Conservation (phyloP, 208 protist species). For the Borovskyia barvae region DNA sequence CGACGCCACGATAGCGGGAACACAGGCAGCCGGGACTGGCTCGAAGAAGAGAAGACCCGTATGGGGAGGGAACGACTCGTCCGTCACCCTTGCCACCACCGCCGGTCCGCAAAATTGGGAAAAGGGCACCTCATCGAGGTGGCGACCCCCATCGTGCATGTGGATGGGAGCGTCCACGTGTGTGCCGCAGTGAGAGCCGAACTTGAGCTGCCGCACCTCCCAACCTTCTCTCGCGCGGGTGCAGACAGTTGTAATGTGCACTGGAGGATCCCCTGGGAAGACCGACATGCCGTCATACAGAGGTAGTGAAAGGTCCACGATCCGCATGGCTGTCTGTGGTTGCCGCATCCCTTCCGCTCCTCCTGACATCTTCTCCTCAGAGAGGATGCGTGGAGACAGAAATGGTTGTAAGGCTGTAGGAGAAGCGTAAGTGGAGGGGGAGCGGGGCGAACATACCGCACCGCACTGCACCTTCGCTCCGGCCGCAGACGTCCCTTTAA, state of each 20-base stretch:
- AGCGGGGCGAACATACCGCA: no score
- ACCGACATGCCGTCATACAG: constrained; percentile 42
- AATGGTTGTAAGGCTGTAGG: no score
- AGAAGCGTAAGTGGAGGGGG: no score
- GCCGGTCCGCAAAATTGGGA: constrained; percentile 35
- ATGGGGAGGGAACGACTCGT: constrained; percentile 5
- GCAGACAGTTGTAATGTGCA: constrained; percentile 32
- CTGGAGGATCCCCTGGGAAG: constrained; percentile 42
- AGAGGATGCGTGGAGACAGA: no score
- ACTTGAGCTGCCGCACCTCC: constrained; percentile 35
- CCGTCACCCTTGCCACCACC: constrained; percentile 6
- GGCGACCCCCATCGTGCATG: constrained; percentile 35
- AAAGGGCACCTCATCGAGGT: constrained; percentile 39
- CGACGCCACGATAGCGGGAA: constrained; percentile 14
- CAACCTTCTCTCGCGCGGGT: constrained; percentile 38
- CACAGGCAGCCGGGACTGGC: constrained; percentile 10
- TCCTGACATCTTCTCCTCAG: no score
- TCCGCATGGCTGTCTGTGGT: constrained; percentile 13
- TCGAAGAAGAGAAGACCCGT: constrained; percentile 35
- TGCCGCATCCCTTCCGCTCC: no score
- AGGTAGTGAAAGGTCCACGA: constrained; percentile 36
- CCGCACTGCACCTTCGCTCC: no score
- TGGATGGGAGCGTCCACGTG: constrained; percentile 49
- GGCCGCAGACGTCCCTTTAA: no score
- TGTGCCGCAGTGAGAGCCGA: constrained; percentile 50